A percentile compares a stretch with the other conserved stretches of the same genome.
Conservation (phyloP, 2,329 filamentous ascomycete genomes). For the Penicillium paneum region DNA sequence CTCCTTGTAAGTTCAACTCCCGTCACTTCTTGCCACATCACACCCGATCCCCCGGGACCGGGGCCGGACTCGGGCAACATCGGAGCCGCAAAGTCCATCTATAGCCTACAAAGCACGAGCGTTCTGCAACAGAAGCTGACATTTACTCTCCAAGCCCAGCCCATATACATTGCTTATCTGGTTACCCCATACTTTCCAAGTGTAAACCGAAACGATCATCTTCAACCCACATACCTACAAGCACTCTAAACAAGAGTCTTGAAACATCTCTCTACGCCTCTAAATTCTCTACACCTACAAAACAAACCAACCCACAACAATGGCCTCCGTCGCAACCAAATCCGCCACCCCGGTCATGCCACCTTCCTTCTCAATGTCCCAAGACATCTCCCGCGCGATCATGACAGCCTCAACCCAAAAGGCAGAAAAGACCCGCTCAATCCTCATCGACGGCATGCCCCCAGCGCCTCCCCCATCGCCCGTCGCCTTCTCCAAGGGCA, state of each 20-base stretch:
- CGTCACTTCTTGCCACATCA: slow-evolving; percentile 11
- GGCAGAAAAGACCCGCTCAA: slow-evolving; percentile 23
- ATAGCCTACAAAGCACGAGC: slow-evolving; percentile 5
- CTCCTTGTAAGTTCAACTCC: slow-evolving; percentile 13
- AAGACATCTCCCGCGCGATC: slow-evolving; percentile 41
- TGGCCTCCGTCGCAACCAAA: slow-evolving; percentile 14
- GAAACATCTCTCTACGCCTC: not conserved
- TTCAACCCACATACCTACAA: not conserved
- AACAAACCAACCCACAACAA: not conserved
- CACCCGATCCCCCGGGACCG: slow-evolving; percentile 14
- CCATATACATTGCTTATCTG: not conserved
- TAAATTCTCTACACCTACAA: too few species aligned
- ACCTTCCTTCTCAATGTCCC: slow-evolving; percentile 26
- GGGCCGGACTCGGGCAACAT: slow-evolving; percentile 13
- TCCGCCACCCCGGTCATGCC: slow-evolving; percentile 22
- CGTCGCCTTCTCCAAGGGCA: slow-evolving; percentile 19
- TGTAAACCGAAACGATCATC: not conserved
- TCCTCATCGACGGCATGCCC: slow-evolving; percentile 25
- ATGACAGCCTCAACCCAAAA: slow-evolving; percentile 36
- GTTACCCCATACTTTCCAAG: not conserved
- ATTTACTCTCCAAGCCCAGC: not conserved
- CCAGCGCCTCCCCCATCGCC: slow-evolving; percentile 24
- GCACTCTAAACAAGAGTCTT: not conserved
- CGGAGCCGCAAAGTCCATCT: slow-evolving; percentile 12
- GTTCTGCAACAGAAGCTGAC: slow-evolving; percentile 2